Base-by-base conservation (phyloP, 495 filamentous ascomycete genomes). In the Talaromyces proteolyticus region DNA sequence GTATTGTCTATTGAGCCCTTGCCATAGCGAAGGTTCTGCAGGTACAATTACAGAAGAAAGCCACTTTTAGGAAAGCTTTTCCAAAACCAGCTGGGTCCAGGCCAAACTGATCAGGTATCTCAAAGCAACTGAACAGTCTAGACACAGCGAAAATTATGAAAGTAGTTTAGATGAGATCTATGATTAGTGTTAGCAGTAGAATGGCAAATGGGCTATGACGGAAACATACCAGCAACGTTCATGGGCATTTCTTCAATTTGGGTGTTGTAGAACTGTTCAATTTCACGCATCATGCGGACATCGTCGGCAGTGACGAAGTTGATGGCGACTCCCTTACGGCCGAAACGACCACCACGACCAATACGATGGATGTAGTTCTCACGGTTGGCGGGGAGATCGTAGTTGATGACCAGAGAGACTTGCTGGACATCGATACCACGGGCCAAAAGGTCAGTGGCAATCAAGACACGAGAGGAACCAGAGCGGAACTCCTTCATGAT, bases 331-430 rank as follows among this genome's bases (percentile, higher is more conserved):
- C 93, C 93, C 82, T 98, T 98, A 67, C 93, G 88, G 69, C 93
- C 93, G 76, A 98, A 98, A 79, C 93, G 89, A 71, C 93, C 93
- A 70, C 91, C 89, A 78, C 93, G 91, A 78, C 93, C 93, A 65
- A 98, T 98, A 60, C 93, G 86, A 76, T 98, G 93, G 73, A 98
- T 98, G 86, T 98, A 98, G 81, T 98, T 98, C 77, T 98, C 93
- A 65, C 93, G 89, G 78, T 98, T 98, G 70, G 89, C 88, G 49
- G 93, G 93, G 16, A 98, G 79, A 69, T 98, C 93, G 75, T 98
- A 98, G 81, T 98, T 98, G 82, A 98, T 98, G 74, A 98, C 93
- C 64, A 98, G 80, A 53, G 91, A 96, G 47, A 98, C 93, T 73
- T 98, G 93, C 76, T 98, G 93, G 54, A 98, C 93, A 72, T 98